Base-by-base conservation (phyloP, 148 eudicot species). In the Beta vulgaris region DNA sequence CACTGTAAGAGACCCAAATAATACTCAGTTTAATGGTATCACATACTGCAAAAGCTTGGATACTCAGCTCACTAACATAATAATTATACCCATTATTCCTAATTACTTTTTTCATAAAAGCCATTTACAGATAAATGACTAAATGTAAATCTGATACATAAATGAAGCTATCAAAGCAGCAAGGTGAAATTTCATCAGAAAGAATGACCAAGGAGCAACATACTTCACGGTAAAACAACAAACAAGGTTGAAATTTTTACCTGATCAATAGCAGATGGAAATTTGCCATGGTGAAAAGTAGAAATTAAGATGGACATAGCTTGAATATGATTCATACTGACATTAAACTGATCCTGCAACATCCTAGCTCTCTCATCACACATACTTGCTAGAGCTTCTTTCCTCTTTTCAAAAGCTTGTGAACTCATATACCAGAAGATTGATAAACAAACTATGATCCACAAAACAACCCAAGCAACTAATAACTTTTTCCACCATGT, bases 331-430 rank as follows among this genome's bases (percentile, higher is more conserved):
- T 95, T 95, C 96, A 95, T 84, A 77, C 99, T 95, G 34, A 95
- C 96, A 87, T 95, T 95, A 53, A 95, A 95, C 87, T 95, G 99
- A 86, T 95, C 99, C 48, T 95, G 97, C 72, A 95, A 76, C 99
- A 95, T 92, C 75, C 99, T 84, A 76, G 99, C 94, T 71, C 99
- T 90, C 83, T 95, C 99, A 87, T 95, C 99, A 79, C 99, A 95
- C 99, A 95, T 92, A 36, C 92, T 95, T 59, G 84, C 83, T 67
- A 95, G 84, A 21, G 85, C 79, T 68, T 95, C 99, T 82, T 89
- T 95, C 83, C 99, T 92, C 88, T 84, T 92, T 71, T 95, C 97
- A 71, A 68, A 31, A 68, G 81, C 89, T 62, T 86, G 86, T 29
- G 92, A 90, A 70, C 79, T 82, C 89, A 90, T 83, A 62, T 72